A percentile compares a stretch with the other conserved stretches of the same genome.
These are phyloP conservation scores for Ophiostoma novo-ulmi DNA, from an alignment of 2,329 filamentous ascomycete species.

Conservation along the genomic window DNA sequence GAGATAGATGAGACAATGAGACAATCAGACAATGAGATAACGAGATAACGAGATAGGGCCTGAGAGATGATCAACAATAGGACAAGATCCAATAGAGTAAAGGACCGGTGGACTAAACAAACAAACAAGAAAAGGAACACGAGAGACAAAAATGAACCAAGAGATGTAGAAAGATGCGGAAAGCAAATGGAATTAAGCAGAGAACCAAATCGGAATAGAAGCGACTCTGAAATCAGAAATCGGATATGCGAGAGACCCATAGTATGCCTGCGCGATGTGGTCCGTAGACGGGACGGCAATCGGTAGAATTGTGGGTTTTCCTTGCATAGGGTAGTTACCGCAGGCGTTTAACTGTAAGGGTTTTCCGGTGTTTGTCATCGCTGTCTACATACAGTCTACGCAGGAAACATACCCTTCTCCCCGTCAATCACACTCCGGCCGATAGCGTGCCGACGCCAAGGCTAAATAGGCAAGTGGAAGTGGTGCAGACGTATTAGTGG, in stretches of 20 bases:
- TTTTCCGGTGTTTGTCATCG: slow-evolving; percentile 8
- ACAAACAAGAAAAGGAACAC: not conserved
- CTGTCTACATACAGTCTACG: not conserved
- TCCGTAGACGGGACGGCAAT: slow-evolving; percentile 14
- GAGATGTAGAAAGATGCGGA: not conserved
- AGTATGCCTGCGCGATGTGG: not conserved
- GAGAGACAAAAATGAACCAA: not conserved
- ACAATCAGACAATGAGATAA: no score
- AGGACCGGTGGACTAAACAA: not conserved
- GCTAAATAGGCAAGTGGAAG: slow-evolving; percentile 2
- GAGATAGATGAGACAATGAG: not conserved
- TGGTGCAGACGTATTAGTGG: slow-evolving; percentile 1
- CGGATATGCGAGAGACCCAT: not conserved
- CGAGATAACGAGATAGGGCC: not conserved
- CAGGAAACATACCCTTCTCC: not conserved
- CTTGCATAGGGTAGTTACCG: not conserved
- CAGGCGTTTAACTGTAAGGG: not conserved
- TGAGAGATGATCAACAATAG: not conserved
- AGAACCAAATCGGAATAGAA: not conserved
- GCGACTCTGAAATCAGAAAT: slow-evolving; percentile 1
- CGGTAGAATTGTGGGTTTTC: not conserved
- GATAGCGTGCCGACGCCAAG: slow-evolving; percentile 5
- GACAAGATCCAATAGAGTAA: not conserved
- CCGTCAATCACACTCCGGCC: not conserved
- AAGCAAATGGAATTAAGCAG: not conserved